Evolutionary conservation across 139 green algal genomes (phyloP).

Genomic region (Tetradesmus obliquus): DNA sequence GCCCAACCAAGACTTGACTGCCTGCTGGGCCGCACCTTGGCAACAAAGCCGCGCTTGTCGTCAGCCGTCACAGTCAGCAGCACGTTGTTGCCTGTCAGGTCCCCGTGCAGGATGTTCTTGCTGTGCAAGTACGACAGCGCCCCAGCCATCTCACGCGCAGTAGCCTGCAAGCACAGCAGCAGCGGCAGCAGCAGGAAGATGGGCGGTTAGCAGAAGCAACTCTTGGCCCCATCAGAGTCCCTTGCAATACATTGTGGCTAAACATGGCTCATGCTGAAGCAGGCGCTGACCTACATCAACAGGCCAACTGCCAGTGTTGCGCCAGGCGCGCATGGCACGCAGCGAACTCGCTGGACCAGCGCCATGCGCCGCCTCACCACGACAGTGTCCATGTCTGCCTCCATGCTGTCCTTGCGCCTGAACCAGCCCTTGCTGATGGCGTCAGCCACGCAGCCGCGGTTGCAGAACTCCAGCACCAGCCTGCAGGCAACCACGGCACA

Average conservation of each 20-base stretch:
- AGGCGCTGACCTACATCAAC: background rate
- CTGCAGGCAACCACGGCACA: constrained; percentile 33
- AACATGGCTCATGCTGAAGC: background rate
- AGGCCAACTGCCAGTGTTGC: no score
- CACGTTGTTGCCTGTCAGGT: constrained; percentile 75
- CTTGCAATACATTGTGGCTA: background rate
- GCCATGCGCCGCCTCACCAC: background rate
- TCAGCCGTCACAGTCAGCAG: constrained; percentile 51
- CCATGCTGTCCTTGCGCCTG: constrained; percentile 36
- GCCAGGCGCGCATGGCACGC: no score
- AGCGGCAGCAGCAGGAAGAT: background rate
- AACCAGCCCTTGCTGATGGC: constrained; percentile 52
- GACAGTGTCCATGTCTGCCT: background rate
- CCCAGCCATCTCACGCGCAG: constrained; percentile 61
- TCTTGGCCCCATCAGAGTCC: no score
- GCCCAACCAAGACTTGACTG: background rate
- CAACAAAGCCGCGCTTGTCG: constrained; percentile 59
- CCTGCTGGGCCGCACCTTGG: constrained; percentile 54
- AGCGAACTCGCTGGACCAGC: background rate
- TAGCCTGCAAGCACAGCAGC: constrained; percentile 22
- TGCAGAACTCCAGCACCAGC: constrained; percentile 72
- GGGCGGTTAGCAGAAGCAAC: background rate
- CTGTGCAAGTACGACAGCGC: constrained; percentile 77
- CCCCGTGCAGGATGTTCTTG: constrained; percentile 70
- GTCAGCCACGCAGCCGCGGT: constrained; percentile 42